A percentile compares a stretch with the other conserved stretches of the same genome.
These are phyloP conservation scores for Trichoderma koningiopsis DNA, from an alignment of 2,329 filamentous ascomycete species.

Conservation along the genomic window DNA sequence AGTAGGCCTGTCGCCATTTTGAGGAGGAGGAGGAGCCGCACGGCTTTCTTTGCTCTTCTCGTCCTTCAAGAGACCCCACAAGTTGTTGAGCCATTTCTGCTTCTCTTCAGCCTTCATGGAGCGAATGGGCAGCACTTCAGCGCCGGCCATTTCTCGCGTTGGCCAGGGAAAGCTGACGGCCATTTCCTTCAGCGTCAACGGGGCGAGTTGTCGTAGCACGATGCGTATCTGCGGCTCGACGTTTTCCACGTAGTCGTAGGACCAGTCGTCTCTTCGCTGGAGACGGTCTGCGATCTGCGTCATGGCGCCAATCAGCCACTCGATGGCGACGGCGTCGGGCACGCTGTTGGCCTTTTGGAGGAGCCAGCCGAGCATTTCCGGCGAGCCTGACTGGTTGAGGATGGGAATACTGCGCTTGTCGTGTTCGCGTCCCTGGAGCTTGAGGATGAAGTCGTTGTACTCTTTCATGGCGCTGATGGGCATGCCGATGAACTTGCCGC, in stretches of 20 bases:
- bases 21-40: constrained; percentile 3
- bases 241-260: constrained; percentile 36
- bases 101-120: constrained; percentile 42
- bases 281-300: constrained; percentile 39
- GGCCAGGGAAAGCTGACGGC: constrained; percentile 43
- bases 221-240: constrained; percentile 39
- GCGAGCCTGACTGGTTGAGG: constrained; percentile 40
- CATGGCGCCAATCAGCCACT: constrained; percentile 41
- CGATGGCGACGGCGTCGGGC: constrained; percentile 38
- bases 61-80: constrained; percentile 36
- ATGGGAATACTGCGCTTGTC: constrained; percentile 43
- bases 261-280: constrained; percentile 37
- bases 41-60: constrained; percentile 29
- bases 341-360: constrained; percentile 38
- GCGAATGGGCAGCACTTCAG: constrained; percentile 40
- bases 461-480: constrained; percentile 36
- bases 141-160: constrained; percentile 40
- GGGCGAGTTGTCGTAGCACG: constrained; percentile 38
- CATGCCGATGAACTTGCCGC: constrained; percentile 37
- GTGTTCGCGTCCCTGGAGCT: constrained; percentile 41
- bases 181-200: constrained; percentile 40
- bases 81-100: constrained; percentile 38
- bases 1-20: constrained; percentile 17
- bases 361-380: constrained; percentile 41
- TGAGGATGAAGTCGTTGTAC: constrained; percentile 42